These are phyloP conservation scores for Lachnum nothofagi DNA, from an alignment of 2,329 filamentous ascomycete species.

Conservation along the genomic window DNA sequence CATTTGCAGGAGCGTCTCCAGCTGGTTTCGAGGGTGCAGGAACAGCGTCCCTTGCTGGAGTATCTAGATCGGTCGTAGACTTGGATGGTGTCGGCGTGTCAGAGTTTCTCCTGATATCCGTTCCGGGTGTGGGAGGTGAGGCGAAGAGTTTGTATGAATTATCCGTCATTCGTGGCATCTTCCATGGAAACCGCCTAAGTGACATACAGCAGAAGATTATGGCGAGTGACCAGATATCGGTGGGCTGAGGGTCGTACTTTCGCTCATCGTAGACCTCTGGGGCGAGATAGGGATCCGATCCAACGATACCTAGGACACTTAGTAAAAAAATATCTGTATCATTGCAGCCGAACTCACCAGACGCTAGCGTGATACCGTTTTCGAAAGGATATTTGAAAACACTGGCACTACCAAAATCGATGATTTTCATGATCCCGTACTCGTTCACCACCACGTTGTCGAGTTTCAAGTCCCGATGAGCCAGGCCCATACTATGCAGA, in stretches of 20 bases:
- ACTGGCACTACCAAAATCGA: conserved; percentile 95
- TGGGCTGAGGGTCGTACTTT: conserved; percentile 88
- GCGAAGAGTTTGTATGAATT: conserved; percentile 95
- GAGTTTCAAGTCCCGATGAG: conserved; percentile 90
- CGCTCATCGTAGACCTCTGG: conserved; percentile 93
- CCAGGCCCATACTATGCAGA: conserved; percentile 88
- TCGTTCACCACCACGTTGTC: conserved; percentile 98
- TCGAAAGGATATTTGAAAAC: conserved; percentile 98
- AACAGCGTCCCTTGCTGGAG: conserved; percentile 20
- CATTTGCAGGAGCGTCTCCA: conserved; percentile 3
- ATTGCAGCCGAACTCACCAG: no score
- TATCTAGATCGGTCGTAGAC: conserved; percentile 23
- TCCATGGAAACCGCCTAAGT: conserved; percentile 91
- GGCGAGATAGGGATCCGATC: conserved; percentile 89
- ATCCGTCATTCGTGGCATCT: conserved; percentile 83
- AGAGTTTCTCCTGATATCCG: conserved; percentile 28
- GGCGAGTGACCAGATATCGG: conserved; percentile 95
- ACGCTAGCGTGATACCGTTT: conserved; percentile 73
- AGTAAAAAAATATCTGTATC: no score
- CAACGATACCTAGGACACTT: conserved; percentile 63
- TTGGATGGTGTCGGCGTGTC: conserved; percentile 24
- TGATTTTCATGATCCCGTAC: conserved; percentile 97
- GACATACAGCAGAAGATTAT: conserved; percentile 99
- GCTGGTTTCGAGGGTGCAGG: conserved; percentile 17
- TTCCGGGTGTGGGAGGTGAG: conserved; percentile 72